These are phyloP conservation scores for Malus fusca DNA, from an alignment of 306 rosid genomes.

Conservation along the genomic window DNA sequence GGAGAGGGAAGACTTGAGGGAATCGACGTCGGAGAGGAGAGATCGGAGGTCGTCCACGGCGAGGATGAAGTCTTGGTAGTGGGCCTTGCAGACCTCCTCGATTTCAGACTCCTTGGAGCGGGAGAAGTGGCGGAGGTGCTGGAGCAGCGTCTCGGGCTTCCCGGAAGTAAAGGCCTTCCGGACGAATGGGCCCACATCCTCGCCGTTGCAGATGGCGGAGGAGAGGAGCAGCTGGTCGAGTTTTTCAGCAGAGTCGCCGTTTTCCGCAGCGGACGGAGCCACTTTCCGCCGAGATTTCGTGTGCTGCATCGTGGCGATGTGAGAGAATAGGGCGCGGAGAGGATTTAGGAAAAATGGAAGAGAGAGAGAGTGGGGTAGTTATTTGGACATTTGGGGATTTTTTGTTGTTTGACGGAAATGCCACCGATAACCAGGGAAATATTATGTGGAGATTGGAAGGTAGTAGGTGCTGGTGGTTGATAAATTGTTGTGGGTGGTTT, in stretches of 20 bases:
- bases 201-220: slow-evolving; percentile 87
- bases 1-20: slow-evolving; percentile 79
- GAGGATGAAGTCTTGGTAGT: slow-evolving; percentile 96
- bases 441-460: background rate
- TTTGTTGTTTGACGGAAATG: slow-evolving; percentile 7
- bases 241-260: slow-evolving; percentile 74
- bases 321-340: slow-evolving; percentile 28
- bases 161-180: slow-evolving; percentile 78
- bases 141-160: slow-evolving; percentile 84
- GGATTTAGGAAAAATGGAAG: slow-evolving; percentile 21
- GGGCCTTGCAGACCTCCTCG: slow-evolving; percentile 96
- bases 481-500: background rate
- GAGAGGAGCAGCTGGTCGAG: slow-evolving; percentile 81
- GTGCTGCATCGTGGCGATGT: slow-evolving; percentile 37
- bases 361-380: background rate
- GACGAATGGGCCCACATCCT: slow-evolving; percentile 85
- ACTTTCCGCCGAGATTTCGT: slow-evolving; percentile 73
- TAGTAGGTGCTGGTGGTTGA: background rate
- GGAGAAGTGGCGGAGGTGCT: slow-evolving; percentile 85
- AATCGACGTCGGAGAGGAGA: slow-evolving; percentile 88
- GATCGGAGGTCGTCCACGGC: slow-evolving; percentile 99
- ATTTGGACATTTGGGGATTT: slow-evolving; percentile 17
- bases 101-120: slow-evolving; percentile 92
- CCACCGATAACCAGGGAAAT: background rate
- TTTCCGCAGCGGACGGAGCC: slow-evolving; percentile 36